Conservation (phyloP, 306 rosid species). For the Sechiopsis laciniata region DNA sequence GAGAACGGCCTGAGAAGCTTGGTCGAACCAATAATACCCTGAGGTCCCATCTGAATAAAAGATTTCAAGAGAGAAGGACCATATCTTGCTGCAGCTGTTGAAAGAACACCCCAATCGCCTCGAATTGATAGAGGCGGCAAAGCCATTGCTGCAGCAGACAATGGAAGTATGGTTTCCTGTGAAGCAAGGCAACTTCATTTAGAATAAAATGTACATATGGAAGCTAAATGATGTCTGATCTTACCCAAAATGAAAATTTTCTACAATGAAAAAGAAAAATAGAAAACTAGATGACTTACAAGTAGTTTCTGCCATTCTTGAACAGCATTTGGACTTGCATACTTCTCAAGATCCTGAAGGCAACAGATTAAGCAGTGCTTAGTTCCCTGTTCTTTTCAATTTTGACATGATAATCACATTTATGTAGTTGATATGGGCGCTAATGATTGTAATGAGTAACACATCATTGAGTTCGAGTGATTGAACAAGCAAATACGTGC, state of each 20-base stretch:
- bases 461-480: neutral
- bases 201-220: neutral
- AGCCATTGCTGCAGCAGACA: conserved; percentile 87
- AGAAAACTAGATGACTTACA: conserved; percentile 22
- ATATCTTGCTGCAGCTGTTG: conserved; percentile 88
- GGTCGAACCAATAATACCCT: conserved; percentile 68
- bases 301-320: conserved; percentile 79
- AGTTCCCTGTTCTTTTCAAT: conserved; percentile 5
- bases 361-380: conserved; percentile 11
- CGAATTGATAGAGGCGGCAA: conserved; percentile 89
- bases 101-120: conserved; percentile 77
- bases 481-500: neutral
- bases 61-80: conserved; percentile 77
- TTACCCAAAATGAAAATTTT: neutral
- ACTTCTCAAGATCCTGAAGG: conserved; percentile 71
- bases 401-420: neutral
- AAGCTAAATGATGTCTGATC: neutral
- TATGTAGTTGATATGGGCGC: neutral
- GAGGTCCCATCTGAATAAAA: conserved; percentile 81
- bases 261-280: neutral
- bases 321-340: conserved; percentile 72
- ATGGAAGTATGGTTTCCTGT: conserved; percentile 82
- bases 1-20: conserved; percentile 85
- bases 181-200: conserved; percentile 29
- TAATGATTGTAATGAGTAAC: neutral